A percentile compares a stretch with the other conserved stretches of the same genome.
These are phyloP conservation scores for Akebia trifoliata DNA, from an alignment of 164 flowering plant genomes.

Conservation along the genomic window DNA sequence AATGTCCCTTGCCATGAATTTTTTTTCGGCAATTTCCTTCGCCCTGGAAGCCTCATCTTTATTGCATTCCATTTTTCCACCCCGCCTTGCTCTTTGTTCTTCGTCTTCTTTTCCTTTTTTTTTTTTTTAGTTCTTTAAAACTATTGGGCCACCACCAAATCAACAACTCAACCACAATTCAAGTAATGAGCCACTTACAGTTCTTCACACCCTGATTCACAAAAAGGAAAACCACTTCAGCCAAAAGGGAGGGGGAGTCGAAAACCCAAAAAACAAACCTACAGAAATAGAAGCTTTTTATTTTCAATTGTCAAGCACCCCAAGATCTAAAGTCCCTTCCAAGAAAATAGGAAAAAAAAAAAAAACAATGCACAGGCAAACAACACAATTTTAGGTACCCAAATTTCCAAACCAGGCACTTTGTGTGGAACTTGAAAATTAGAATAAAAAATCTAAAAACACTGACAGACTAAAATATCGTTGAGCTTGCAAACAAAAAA, in stretches of 20 bases:
- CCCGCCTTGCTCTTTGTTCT: background rate
- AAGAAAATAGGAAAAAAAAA: background rate
- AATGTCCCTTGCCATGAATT: conserved; percentile 25
- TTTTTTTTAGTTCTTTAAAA: background rate
- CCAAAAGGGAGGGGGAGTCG: background rate
- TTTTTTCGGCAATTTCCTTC: conserved; percentile 44
- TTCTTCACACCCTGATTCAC: conserved; percentile 12
- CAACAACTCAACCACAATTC: conserved; percentile 13
- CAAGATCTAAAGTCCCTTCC: background rate
- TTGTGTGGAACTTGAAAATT: background rate
- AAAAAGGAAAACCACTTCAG: background rate
- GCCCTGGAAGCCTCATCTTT: conserved; percentile 51
- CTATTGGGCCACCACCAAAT: background rate
- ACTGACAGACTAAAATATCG: background rate
- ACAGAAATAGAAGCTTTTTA: background rate
- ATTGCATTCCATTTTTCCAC: conserved; percentile 36
- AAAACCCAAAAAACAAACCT: background rate
- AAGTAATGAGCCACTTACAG: background rate
- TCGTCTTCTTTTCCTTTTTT: background rate
- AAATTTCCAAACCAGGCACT: background rate
- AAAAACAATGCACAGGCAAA: background rate
- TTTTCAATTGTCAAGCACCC: background rate
- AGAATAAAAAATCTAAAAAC: background rate
- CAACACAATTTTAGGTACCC: background rate
- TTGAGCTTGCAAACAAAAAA: background rate